Evolutionary conservation across 2,329 filamentous ascomycete genomes (phyloP).

Genomic region (Bipolaris oryzae): DNA sequence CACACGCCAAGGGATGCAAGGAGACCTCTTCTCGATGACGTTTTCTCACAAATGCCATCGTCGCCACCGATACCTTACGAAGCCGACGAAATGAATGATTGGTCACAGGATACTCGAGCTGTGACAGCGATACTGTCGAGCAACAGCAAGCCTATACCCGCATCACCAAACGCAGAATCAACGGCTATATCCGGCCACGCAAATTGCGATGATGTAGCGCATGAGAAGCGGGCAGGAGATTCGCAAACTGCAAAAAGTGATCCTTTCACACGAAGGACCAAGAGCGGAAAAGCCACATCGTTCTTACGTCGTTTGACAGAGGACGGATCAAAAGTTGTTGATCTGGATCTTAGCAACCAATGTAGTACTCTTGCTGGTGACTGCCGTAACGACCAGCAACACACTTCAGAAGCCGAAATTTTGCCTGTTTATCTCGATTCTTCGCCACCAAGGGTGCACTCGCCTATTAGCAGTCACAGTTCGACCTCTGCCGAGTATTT

Average conservation of each 20-base stretch:
- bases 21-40: conserved; percentile 2
- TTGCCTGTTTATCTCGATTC: conserved; percentile 26
- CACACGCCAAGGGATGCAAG: conserved; percentile 15
- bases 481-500: conserved; percentile 33
- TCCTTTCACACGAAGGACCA: conserved; percentile 31
- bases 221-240: conserved; percentile 34
- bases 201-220: conserved; percentile 36
- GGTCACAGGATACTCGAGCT: conserved; percentile 1
- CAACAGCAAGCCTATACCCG: conserved; percentile 52
- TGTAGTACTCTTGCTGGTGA: conserved; percentile 14
- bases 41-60: conserved; percentile 11
- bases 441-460: conserved; percentile 28
- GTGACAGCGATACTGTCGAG: conserved; percentile 45
- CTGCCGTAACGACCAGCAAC: conserved; percentile 3
- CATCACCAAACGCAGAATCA: conserved; percentile 48
- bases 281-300: conserved; percentile 18
- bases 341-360: conserved; percentile 9
- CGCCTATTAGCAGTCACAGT: conserved; percentile 33
- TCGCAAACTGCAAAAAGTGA: conserved; percentile 35
- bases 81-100: conserved; percentile 8
- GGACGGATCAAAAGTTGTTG: conserved; percentile 12
- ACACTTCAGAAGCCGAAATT: not conserved
- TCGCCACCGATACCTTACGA: conserved; percentile 19
- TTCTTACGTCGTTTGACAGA: conserved; percentile 39
- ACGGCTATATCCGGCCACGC: conserved; percentile 49